Percentiles rank a stretch among this genome's conserved stretches.
phyloP scores from a whole-genome alignment of 2,329 filamentous ascomycete species.

The Ambrosiella xylebori region DNA sequence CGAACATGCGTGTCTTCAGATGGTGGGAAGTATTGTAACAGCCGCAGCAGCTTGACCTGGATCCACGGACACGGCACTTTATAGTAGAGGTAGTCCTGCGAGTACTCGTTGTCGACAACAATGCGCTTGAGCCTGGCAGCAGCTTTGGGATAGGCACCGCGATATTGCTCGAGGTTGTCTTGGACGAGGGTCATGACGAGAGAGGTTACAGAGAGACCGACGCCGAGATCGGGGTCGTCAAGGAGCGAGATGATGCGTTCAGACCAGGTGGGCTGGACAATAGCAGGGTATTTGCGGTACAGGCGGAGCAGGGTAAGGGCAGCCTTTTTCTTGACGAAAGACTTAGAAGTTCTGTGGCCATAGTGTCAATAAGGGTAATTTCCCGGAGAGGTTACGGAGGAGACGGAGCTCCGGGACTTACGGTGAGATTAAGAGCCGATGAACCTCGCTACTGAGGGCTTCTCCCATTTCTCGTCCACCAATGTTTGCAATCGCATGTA shows the following conservation, averaged over 20 bases:
- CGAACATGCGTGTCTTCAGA: constrained; percentile 93
- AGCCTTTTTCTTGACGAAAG: constrained; percentile 98
- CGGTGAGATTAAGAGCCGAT: constrained; percentile 87
- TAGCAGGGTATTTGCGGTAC: constrained; percentile 85
- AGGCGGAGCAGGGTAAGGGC: constrained; percentile 81
- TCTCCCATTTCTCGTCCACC: constrained; percentile 95
- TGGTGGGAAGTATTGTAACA: constrained; percentile 91
- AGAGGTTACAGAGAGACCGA: constrained; percentile 87
- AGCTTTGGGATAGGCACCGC: constrained; percentile 84
- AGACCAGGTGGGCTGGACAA: constrained; percentile 92
- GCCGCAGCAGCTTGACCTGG: constrained; percentile 78
- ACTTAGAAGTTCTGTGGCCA: constrained; percentile 50
- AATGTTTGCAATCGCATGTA: constrained; percentile 96
- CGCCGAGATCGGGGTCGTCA: constrained; percentile 89
- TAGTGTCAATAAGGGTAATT: not conserved
- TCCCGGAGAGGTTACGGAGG: too few species aligned
- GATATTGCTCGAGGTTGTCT: constrained; percentile 87
- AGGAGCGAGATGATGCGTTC: constrained; percentile 97
- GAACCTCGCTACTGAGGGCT: constrained; percentile 77
- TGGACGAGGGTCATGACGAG: constrained; percentile 88
- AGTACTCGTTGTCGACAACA: constrained; percentile 75
- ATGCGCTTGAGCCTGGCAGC: constrained; percentile 78
- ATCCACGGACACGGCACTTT: constrained; percentile 99
- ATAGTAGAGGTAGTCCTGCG: constrained; percentile 91
- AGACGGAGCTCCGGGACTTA: constrained; percentile 28